Evolutionary conservation across 176 grass and related monocot species (phyloP).

Genomic region (Oryza brachyantha): DNA sequence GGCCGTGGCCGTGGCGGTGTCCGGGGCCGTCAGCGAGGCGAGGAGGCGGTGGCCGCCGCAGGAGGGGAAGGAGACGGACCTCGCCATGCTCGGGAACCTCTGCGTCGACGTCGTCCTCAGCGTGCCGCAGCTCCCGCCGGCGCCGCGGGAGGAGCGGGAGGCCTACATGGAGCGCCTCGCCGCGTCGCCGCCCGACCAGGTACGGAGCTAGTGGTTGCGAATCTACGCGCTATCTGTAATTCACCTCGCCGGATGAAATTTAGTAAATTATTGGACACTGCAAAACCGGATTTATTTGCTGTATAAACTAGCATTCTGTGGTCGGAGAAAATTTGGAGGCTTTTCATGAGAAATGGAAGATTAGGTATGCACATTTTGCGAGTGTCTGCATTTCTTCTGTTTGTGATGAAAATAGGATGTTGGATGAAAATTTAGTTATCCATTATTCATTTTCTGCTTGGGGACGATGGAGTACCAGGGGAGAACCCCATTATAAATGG

Average conservation of each 20-base stretch:
- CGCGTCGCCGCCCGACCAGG: constrained; percentile 80
- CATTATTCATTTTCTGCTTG: too few relatives aligned
- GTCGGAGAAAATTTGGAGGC: neutral
- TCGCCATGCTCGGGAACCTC: constrained; percentile 86
- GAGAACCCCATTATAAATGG: neutral
- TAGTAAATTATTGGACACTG: neutral
- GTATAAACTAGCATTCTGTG: too few relatives aligned
- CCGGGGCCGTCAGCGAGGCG: constrained; percentile 40
- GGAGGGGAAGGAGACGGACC: constrained; percentile 49
- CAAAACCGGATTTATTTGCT: neutral
- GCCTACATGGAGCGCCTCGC: constrained; percentile 84
- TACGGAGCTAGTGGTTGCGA: constrained; percentile 8
- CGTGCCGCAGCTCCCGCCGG: constrained; percentile 75
- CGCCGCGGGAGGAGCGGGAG: constrained; percentile 43
- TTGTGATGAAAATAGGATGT: neutral
- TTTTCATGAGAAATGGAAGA: neutral
- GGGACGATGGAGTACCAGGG: neutral
- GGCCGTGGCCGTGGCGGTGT: constrained; percentile 33
- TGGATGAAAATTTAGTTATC: neutral
- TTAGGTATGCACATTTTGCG: neutral
- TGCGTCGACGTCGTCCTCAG: constrained; percentile 86
- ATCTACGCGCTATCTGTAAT: neutral
- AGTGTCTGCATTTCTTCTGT: neutral
- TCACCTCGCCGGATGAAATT: neutral
- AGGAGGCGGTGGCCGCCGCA: constrained; percentile 9